Evolutionary conservation across 2,329 filamentous ascomycete species (phyloP), one percentile per base, ranked within the genome.

Genomic region (Penicillium capsulatum): DNA sequence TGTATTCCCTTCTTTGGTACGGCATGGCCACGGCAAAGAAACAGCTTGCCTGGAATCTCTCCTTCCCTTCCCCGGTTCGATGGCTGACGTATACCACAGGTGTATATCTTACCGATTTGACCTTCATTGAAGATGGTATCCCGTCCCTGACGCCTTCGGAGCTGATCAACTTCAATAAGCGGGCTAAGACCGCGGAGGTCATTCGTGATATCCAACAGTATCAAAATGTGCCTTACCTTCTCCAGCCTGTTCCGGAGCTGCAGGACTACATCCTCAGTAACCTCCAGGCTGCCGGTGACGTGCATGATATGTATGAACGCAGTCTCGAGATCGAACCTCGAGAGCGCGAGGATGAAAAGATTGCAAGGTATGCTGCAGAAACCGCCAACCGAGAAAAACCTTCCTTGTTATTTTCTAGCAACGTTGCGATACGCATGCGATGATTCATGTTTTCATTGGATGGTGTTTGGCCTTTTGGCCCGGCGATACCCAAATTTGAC

Each of bases 281-380:
- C 65, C 94, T 97, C 86, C 85, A 94, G 69, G 84, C 84, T 19
- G 91, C 92, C 3, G 86, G 89, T 36, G 91, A 97, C 64, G 92
- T 98, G 48, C 90, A 97, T 66, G 91, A 97, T 73, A 97, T 97
- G 92, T 98, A 97, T 72, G 90, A 97, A 67, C 90, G 90, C 75
- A 95, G 89, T 70, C 73, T 98, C 69, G 77, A 83, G 59, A 83
- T 98, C 45, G 92, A 98, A 66, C 92, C 92, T 48, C 80, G 92
- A 58, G 92, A 98, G 72, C 80, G 92, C 58, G 92, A 98, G 72
- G 92, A 98, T 63, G 92, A 98, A 72, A 97, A 97, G 77, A 97
- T 98, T 75, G 91, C 95, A 63, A 94, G 92, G 90, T 94, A 82
- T 59, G 79, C 62, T 47, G n/a, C n/a, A n/a, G 52, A 55, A 47